Conservation (phyloP, 2,329 filamentous ascomycete species). For the Trichophyton verrucosum region DNA sequence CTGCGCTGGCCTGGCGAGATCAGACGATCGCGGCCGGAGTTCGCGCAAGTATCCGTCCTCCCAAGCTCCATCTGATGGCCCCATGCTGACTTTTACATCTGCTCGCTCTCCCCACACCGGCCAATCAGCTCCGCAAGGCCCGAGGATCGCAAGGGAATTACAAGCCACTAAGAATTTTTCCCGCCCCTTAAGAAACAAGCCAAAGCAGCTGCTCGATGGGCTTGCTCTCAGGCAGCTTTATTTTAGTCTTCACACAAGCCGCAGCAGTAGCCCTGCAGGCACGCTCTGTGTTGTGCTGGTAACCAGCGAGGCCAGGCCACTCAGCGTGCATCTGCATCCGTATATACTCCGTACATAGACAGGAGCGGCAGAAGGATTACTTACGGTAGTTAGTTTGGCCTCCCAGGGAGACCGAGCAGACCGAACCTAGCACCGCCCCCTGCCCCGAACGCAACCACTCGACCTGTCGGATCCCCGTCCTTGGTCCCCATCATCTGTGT, state of each 20-base stretch:
- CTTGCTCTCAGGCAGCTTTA: too few relatives aligned
- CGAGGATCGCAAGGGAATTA: neutral
- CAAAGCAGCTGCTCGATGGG: neutral
- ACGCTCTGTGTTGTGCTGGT: neutral
- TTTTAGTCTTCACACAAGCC: neutral
- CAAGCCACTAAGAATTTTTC: neutral
- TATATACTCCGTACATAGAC: neutral
- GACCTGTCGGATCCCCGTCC: conserved; percentile 2
- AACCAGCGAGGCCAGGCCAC: neutral
- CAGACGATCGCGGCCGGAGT: neutral
- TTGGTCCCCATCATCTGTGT: neutral
- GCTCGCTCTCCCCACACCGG: neutral
- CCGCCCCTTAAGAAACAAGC: neutral
- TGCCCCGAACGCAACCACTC: neutral
- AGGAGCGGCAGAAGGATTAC: neutral
- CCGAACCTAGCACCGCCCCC: neutral
- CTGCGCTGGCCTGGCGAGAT: neutral
- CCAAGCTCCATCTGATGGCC: neutral
- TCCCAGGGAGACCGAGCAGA: neutral
- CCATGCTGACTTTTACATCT: neutral
- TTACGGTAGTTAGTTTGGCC: neutral
- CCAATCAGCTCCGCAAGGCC: neutral
- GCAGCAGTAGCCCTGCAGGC: neutral
- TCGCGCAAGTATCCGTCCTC: neutral
- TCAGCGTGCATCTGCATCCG: too few relatives aligned